phyloP scores from a whole-genome alignment of 768 basidiomycete genomes.

The Daedalea quercina region DNA sequence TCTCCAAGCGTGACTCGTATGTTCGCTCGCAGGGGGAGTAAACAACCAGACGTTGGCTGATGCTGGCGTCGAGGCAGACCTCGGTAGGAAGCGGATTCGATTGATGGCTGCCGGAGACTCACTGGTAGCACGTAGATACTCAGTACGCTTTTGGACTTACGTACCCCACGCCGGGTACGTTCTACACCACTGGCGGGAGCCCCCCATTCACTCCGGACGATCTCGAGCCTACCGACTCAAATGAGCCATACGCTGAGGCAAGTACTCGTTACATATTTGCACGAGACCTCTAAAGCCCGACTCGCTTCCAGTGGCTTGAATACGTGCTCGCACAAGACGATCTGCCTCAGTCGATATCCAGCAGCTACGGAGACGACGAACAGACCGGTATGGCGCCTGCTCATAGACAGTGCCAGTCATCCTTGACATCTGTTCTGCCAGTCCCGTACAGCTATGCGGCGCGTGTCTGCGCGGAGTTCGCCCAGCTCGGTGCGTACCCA shows the following conservation, averaged over 20 bases:
- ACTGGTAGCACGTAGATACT: conserved; percentile 31
- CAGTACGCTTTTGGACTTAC: conserved; percentile 64
- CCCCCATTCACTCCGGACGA: conserved; percentile 51
- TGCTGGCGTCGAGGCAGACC: conserved; percentile 59
- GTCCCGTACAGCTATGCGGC: conserved; percentile 52
- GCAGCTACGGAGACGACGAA: conserved; percentile 68
- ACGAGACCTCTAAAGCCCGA: no score
- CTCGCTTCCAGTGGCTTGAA: conserved; percentile 47
- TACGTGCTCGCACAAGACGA: conserved; percentile 39
- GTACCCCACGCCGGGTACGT: conserved; percentile 51
- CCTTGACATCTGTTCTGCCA: conserved; percentile 15
- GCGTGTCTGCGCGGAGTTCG: conserved; percentile 56
- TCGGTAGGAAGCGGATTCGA: conserved; percentile 22
- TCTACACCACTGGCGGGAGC: conserved; percentile 55
- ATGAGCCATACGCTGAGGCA: conserved; percentile 44
- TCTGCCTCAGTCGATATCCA: conserved; percentile 58
- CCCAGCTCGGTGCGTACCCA: conserved; percentile 44
- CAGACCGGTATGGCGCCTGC: conserved; percentile 44
- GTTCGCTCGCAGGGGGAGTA: conserved; percentile 38
- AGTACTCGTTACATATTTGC: conserved; percentile 8
- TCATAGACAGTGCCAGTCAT: not conserved
- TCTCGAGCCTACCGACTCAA: conserved; percentile 30
- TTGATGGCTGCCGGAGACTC: not conserved
- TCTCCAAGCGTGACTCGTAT: conserved; percentile 25
- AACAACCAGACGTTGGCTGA: conserved; percentile 49